Base-by-base conservation (phyloP, 2,329 filamentous ascomycete genomes). In the Diplodia mutila region DNA sequence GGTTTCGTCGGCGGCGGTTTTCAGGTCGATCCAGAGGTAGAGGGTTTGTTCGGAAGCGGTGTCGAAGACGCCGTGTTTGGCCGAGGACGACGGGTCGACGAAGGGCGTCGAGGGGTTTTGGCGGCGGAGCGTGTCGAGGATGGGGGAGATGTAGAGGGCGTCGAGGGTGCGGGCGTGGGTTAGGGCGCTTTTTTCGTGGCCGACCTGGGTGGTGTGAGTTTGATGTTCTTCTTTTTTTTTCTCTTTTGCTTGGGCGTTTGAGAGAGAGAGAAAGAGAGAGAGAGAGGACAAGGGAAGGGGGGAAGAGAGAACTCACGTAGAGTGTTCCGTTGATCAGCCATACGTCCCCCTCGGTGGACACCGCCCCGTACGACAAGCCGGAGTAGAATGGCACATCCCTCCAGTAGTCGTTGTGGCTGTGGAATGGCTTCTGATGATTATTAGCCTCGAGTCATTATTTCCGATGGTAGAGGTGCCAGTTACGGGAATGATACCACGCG, bases 11-110 rank as follows among this genome's bases (percentile, higher is more conserved):
- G 86, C 86, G 42, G 83, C 77, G 0, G 87, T 89, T 76, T 90
- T 90, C 68, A 89, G 72, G 73, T 90, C 88, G 68, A 90, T 84
- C 76, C 88, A 89, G 55, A 90, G 80, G 77, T 89, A 89, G 6
- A 90, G 80, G 0, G 87, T 89, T 75, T 89, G 87, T 6, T 75
- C 80, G 1, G 78, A 73, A 1, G 85, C 84, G 71, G 86, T 86
- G 75, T 90, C 88, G 73, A 84, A 90, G 16, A 90, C 85, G 39
- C 88, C 88, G 72, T 69, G 69, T 54, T 25, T 39, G 7, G 57
- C 29, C 5, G 29, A 1, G 2, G 54, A 69, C 14, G 27, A 29
- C 34, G 79, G 76, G 0, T 75, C 3, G 8, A 34, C 71, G 74
- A 87, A 89, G 0, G 75, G 77, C 21, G 81, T 83, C 7, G 77